Evolutionary conservation across 768 basidiomycete species (phyloP), one percentile per base, ranked within the genome.

Genomic region (Cytidiella melzeri): DNA sequence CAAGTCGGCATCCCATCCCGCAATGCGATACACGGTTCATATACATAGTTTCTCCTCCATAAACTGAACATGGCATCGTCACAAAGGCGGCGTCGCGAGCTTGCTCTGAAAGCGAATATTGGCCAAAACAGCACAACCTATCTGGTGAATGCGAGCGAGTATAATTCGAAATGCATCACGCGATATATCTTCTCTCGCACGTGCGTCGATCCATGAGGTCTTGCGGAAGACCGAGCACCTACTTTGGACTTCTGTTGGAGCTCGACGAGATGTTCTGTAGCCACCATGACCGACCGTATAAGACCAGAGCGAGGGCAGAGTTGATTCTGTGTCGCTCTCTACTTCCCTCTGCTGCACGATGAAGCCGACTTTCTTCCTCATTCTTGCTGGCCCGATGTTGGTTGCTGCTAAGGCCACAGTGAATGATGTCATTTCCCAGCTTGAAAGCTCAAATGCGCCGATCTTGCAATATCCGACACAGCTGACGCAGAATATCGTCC

Each of bases 401-500:
- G 42, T 20, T 15, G n/a, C 27, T 10, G 57, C 40, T 9, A 60
- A 57, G 39, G 55, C 61, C 7, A 54, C 54, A 1, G 46, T 62
- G 12, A 47, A 57, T 47, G 50, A 54, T 41, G 43, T 50, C 24
- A 60, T 62, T 30, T 36, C 50, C 34, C n/a, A 41, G 12, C 43
- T 62, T 2, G 55, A 62, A 36, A 25, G 28, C 4, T 61, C 69
- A 25, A 68, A 73, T 48, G 69, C 75, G 13, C 61, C 62, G 5
- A 52, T 72, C 7, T 59, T 75, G 44, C 61, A 59, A 15, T 76
- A 74, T 57, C 74, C 76, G 5, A 74, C 72, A 0, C 70, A 73
- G 53, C 69, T 73, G 48, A 76, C 76, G 2, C 74, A 75, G 56
- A 61, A 63, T 47, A 69, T 77, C 42, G 65, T 76, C 24, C 74